Conservation (phyloP, 1,284 basidiomycete species). For the Coriolopsis trogii region DNA sequence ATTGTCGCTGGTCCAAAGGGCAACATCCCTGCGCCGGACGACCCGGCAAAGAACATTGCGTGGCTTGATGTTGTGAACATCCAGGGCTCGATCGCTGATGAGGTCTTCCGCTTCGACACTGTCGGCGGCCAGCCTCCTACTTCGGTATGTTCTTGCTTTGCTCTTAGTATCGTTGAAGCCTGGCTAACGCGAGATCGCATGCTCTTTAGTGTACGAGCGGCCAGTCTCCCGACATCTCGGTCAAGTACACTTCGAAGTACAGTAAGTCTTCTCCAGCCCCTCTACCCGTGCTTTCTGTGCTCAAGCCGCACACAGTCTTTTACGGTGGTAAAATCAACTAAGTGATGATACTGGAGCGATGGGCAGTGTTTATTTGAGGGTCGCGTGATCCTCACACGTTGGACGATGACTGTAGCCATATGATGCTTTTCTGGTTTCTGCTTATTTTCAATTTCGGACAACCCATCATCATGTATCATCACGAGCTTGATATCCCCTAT, state of each 20-base stretch:
- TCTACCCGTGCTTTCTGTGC: neutral
- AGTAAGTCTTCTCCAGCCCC: conserved; percentile 22
- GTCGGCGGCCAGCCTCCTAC: conserved; percentile 63
- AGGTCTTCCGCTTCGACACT: conserved; percentile 61
- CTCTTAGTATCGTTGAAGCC: no score
- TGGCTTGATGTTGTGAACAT: conserved; percentile 56
- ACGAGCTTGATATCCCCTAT: no score
- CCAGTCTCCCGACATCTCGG: conserved; percentile 28
- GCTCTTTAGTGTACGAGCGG: conserved; percentile 28
- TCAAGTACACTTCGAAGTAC: conserved; percentile 36
- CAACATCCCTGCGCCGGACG: conserved; percentile 47
- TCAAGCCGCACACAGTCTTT: conserved; percentile 19
- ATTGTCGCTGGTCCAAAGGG: conserved; percentile 48
- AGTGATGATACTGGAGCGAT: no score
- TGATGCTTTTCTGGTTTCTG: no score
- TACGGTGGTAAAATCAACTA: no score
- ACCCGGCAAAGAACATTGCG: conserved; percentile 49
- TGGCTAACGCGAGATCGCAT: neutral
- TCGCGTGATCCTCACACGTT: no score
- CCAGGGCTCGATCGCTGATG: conserved; percentile 51
- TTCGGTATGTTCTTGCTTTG: conserved; percentile 39
- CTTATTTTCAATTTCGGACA: no score
- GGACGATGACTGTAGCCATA: no score
- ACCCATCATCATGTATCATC: no score
- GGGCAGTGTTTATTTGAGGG: no score